These are phyloP conservation scores for Podospora australis DNA, from an alignment of 495 filamentous ascomycete genomes.

Conservation along the genomic window DNA sequence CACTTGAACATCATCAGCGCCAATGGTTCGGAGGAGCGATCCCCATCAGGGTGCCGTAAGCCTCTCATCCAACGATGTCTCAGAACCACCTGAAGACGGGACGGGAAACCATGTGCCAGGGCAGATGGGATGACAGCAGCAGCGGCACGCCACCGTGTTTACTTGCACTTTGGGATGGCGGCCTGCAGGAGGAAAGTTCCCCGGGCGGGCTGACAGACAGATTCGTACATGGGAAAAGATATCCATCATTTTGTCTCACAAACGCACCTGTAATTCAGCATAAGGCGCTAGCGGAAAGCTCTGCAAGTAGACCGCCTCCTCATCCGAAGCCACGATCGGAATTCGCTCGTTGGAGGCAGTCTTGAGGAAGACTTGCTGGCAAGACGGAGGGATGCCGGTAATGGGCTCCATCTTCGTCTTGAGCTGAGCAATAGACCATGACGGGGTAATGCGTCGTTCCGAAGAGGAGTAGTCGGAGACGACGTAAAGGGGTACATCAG, in stretches of 20 bases:
- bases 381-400: conserved; percentile 80
- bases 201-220: neutral
- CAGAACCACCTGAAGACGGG: too few species aligned
- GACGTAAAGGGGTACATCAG: conserved; percentile 80
- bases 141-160: conserved; percentile 3
- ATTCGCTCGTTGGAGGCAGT: conserved; percentile 47
- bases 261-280: conserved; percentile 71
- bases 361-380: conserved; percentile 66
- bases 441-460: conserved; percentile 84
- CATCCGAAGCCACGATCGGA: conserved; percentile 57
- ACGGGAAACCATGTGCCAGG: neutral
- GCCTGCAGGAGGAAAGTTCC: conserved; percentile 1
- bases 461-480: conserved; percentile 67
- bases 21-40: too few species aligned
- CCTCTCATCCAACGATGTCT: neutral
- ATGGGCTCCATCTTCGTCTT: conserved; percentile 89
- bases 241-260: conserved; percentile 29
- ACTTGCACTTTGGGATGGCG: neutral
- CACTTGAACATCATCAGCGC: neutral
- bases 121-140: neutral
- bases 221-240: neutral
- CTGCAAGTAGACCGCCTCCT: conserved; percentile 57
- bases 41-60: too few species aligned
- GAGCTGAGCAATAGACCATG: conserved; percentile 82
- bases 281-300: conserved; percentile 61